A percentile compares a stretch with the other conserved stretches of the same genome.
Evolutionary conservation across 2,329 filamentous ascomycete species (phyloP).

Genomic region (Xylaria sp.): DNA sequence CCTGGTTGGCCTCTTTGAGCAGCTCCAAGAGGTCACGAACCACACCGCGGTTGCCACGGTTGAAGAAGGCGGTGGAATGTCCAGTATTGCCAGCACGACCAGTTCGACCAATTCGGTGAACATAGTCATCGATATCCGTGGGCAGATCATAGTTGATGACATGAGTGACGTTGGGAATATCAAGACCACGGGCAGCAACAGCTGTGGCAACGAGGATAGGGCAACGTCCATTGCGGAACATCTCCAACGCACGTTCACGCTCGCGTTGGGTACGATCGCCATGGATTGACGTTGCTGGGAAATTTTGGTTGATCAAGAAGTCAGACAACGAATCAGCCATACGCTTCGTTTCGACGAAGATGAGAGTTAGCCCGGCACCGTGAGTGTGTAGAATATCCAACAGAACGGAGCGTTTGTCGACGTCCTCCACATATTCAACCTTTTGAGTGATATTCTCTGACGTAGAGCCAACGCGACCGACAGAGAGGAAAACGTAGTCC

Average conservation of each 20-base stretch:
- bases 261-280: conserved; percentile 98
- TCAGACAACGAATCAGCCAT: conserved; percentile 98
- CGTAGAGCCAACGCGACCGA: conserved; percentile 97
- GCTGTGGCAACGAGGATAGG: conserved; percentile 97
- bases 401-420: conserved; percentile 97
- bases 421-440: conserved; percentile 96
- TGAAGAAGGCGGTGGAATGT: conserved; percentile 99
- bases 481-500: conserved; percentile 98
- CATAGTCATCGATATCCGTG: conserved; percentile 98
- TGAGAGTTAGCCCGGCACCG: conserved; percentile 87
- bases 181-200: conserved; percentile 88
- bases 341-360: conserved; percentile 99
- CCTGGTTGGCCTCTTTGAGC: conserved; percentile 98
- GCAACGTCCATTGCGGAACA: conserved; percentile 96
- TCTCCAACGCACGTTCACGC: conserved; percentile 96
- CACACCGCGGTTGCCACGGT: conserved; percentile 98
- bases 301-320: conserved; percentile 98
- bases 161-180: conserved; percentile 96
- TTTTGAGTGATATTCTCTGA: conserved; percentile 99
- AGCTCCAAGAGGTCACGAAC: conserved; percentile 97
- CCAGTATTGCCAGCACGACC: conserved; percentile 99
- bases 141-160: conserved; percentile 99
- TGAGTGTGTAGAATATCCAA: conserved; percentile 98
- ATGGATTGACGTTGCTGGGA: conserved; percentile 98
- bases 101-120: conserved; percentile 99